Evolutionary conservation across 805 yeast genomes (phyloP), one percentile per base, ranked within the genome.

Genomic region (Ogataea siamensis): DNA sequence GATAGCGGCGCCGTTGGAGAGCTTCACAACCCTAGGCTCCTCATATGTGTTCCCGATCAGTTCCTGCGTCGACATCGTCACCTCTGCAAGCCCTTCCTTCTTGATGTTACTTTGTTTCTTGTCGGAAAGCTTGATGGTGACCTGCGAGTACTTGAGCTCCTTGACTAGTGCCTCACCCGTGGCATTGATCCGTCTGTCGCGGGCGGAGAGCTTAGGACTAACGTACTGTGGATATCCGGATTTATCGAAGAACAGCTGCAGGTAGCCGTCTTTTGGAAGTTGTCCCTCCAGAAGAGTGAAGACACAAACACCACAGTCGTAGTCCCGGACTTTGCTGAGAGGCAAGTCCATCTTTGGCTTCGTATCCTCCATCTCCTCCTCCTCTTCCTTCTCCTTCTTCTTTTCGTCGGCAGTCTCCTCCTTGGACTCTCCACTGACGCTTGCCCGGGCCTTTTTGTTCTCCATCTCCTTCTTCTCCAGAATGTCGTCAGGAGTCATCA

Each of bases 181-280:
- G 7, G 56, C 47, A 21, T 65, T 67, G 39, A 70, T 46, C 32
- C 58, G 54, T 21, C 51, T 50, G 18, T 47, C 51, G 30, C 60
- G 60, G 48, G 73, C 69, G 28, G 73, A 72, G 40, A 84, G 64
- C 43, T 67, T 68, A 11, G 78, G 76, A 32, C 87, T 68, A 4
- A 68, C 70, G 54, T 67, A 83, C 34, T 80, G 75, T 8, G 85
- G 70, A 59, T 77, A 79, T 4, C 88, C 85, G 45, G 68, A 74
- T 50, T 77, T 80, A 62, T 93, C 97, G 51, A 86, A 81, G 58
- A 75, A 84, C 0, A 80, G 74, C 59, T 88, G 94, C 15, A 93
- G 64, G 46, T 74, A 83, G 12, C 78, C 72, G 42, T 76, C 78
- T n/a, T 66, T 69, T 38, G 74, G 71, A 30, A 78, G 58, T 25